These are phyloP conservation scores for Paradendryphiella salina DNA, from an alignment of 2,329 filamentous ascomycete genomes.

Conservation along the genomic window DNA sequence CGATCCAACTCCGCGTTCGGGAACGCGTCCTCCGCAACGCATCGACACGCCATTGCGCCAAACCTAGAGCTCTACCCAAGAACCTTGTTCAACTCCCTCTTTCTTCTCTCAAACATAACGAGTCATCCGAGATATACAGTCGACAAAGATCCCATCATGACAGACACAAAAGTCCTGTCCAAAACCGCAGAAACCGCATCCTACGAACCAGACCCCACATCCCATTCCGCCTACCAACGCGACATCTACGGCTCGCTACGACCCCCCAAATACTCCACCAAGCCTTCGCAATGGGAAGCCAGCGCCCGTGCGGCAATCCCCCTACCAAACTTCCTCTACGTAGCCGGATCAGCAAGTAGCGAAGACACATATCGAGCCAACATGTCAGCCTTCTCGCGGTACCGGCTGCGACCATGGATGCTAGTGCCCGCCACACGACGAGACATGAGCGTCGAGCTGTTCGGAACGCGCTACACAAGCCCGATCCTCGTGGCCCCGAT, in stretches of 20 bases:
- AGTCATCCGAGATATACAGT: neutral
- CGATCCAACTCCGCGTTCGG: neutral
- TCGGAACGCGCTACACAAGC: slow-evolving; percentile 51
- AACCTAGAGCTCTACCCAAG: too few species aligned
- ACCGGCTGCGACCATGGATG: slow-evolving; percentile 48
- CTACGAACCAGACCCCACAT: slow-evolving; percentile 44
- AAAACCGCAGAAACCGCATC: slow-evolving; percentile 17
- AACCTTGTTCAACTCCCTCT: too few species aligned
- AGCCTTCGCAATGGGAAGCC: slow-evolving; percentile 47
- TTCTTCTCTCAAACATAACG: too few species aligned
- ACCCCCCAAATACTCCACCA: slow-evolving; percentile 48
- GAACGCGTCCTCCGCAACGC: neutral
- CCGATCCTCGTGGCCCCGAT: slow-evolving; percentile 69
- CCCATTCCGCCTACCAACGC: slow-evolving; percentile 40
- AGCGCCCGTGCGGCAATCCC: slow-evolving; percentile 42
- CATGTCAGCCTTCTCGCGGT: slow-evolving; percentile 46
- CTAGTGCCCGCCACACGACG: slow-evolving; percentile 44
- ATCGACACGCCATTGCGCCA: neutral
- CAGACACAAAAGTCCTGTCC: neutral
- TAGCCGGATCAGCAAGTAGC: slow-evolving; percentile 45
- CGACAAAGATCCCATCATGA: neutral
- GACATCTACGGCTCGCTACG: slow-evolving; percentile 46
- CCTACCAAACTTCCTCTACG: slow-evolving; percentile 47
- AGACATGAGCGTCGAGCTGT: slow-evolving; percentile 25
- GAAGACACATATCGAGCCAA: slow-evolving; percentile 46